Base-by-base conservation (phyloP, 805 yeast genomes). In the Wickerhamiella qilinensis region DNA sequence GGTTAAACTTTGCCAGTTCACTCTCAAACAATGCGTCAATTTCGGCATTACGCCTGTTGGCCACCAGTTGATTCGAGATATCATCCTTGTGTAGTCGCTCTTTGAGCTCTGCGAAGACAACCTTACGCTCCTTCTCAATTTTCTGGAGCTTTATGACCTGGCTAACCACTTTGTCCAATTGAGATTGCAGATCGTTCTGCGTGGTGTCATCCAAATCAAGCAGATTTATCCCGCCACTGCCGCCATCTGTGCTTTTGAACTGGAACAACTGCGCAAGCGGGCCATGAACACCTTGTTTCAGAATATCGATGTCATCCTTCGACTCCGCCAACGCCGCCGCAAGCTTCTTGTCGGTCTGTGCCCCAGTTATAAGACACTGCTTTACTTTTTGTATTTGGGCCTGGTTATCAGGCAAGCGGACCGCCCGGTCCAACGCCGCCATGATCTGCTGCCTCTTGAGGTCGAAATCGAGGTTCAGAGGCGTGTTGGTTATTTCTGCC, bases 51-150 rank as follows among this genome's bases (percentile, higher is more conserved):
- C 70, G 67, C 43, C 70, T 73, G 52, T 81, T 77, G 46, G 77
- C 62, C 7, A 88, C 69, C 24, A 88, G 63, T 11, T 77, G 63
- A 38, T 77, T 75, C 0, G 94, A 77, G 36, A 85, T 83, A 53
- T 88, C 96, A 58, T 88, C 97, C 12, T 68, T 65, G 49, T 77
- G 91, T 25, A 81, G 75, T 35, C 70, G 69, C 5, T 63, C 67
- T 51, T 84, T 84, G 50, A 88, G 64, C 36, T 75, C 82, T 2
- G 65, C 65, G 27, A 81, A 62, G 2, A 77, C 65, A 29, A 72
- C 64, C 4, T 62, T 55, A 34, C 93, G 72, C 53, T 81, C 91
- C 24, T 68, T 62, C 48, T 74, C 74, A 41, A 84, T 53, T 33
- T 70, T 64, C 41, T 71, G 71, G 50, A 88, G 64, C 40, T 75